Evolutionary conservation across 1,139 yeast species (phyloP).

Genomic region (Suhomyces guaymorum): DNA sequence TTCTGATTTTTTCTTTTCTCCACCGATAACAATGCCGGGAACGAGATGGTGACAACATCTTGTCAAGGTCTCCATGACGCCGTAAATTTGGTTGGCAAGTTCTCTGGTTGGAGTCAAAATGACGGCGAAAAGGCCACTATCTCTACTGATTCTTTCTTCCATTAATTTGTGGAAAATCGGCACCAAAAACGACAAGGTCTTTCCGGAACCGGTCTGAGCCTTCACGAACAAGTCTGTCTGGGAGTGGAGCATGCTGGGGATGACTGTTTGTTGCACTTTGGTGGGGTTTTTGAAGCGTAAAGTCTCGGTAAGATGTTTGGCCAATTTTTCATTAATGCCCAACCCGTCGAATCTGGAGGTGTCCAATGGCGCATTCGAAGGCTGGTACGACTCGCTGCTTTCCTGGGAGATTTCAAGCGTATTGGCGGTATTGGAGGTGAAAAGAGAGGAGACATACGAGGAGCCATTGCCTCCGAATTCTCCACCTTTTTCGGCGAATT

Average conservation of each 20-base stretch:
- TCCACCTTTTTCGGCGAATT: slow-evolving; percentile 45
- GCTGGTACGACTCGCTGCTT: slow-evolving; percentile 36
- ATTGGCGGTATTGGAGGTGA: slow-evolving; percentile 65
- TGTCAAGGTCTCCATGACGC: slow-evolving; percentile 69
- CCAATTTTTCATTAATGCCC: slow-evolving; percentile 60
- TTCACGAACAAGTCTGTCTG: slow-evolving; percentile 77
- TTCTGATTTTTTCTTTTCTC: slow-evolving; percentile 90
- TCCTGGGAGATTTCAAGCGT: slow-evolving; percentile 29
- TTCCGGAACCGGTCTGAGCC: slow-evolving; percentile 97
- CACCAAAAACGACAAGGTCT: slow-evolving; percentile 79
- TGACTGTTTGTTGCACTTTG: slow-evolving; percentile 75
- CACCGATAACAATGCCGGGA: slow-evolving; percentile 93
- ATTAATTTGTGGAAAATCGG: slow-evolving; percentile 79
- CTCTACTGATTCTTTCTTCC: slow-evolving; percentile 56
- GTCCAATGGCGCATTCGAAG: slow-evolving; percentile 89
- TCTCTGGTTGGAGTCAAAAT: slow-evolving; percentile 93
- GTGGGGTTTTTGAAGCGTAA: slow-evolving; percentile 75
- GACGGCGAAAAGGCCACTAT: slow-evolving; percentile 85
- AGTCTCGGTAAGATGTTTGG: slow-evolving; percentile 56
- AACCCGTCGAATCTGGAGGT: slow-evolving; percentile 69
- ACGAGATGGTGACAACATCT: slow-evolving; percentile 80
- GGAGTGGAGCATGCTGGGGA: slow-evolving; percentile 63
- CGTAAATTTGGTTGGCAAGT: slow-evolving; percentile 86
- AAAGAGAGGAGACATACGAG: slow-evolving; percentile 79
- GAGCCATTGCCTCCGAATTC: slow-evolving; percentile 53